These are phyloP conservation scores for Ascochyta fabae DNA, from an alignment of 2,329 filamentous ascomycete genomes.

Conservation along the genomic window DNA sequence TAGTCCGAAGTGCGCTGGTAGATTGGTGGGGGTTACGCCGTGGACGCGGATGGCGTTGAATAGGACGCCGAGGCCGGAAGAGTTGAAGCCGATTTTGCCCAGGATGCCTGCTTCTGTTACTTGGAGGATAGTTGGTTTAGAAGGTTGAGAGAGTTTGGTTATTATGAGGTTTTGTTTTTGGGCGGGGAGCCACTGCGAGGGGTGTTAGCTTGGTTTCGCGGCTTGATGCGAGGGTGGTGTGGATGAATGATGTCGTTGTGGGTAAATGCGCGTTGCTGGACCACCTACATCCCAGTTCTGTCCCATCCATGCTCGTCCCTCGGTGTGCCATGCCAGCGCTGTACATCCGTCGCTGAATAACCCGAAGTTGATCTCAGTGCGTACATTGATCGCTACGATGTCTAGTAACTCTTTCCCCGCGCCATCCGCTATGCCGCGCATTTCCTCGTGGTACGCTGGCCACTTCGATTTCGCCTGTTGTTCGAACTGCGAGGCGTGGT, in stretches of 20 bases:
- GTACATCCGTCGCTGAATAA: constrained; percentile 66
- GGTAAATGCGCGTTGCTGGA: too few species aligned
- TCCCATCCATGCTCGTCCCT: constrained; percentile 51
- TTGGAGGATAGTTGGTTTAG: constrained; percentile 59
- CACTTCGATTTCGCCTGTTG: constrained; percentile 52
- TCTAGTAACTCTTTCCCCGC: constrained; percentile 55
- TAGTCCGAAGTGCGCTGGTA: constrained; percentile 69
- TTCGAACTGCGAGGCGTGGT: constrained; percentile 57
- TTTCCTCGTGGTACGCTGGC: constrained; percentile 54
- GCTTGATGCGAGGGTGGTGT: too few species aligned
- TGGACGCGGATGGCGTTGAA: constrained; percentile 68
- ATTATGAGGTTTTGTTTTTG: constrained; percentile 60
- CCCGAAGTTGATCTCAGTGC: constrained; percentile 65
- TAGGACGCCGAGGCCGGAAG: constrained; percentile 62
- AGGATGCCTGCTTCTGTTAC: constrained; percentile 68
- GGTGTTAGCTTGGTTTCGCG: background rate
- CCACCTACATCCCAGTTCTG: constrained; percentile 64
- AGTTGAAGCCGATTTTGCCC: constrained; percentile 71
- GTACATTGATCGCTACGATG: constrained; percentile 64
- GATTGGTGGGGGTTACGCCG: constrained; percentile 58
- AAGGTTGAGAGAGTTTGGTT: constrained; percentile 53
- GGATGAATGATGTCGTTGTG: too few species aligned
- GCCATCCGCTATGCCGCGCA: constrained; percentile 61
- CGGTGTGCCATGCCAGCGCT: constrained; percentile 55
- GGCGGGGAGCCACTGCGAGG: constrained; percentile 55